phyloP scores from a whole-genome alignment of 116 monocot species.

The Phalaenopsis hybrid region DNA sequence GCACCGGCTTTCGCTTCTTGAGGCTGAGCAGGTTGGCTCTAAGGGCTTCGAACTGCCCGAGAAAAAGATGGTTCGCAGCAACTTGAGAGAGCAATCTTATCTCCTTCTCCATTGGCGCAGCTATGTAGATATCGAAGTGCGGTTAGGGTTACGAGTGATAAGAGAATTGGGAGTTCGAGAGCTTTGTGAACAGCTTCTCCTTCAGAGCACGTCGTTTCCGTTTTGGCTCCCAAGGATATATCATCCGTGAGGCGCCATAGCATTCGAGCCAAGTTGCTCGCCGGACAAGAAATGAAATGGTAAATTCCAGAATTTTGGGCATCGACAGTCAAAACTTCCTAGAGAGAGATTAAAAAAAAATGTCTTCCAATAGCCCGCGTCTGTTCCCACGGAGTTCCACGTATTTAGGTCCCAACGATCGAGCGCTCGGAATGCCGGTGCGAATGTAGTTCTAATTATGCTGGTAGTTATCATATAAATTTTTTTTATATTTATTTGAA shows the following conservation, averaged over 20 bases:
- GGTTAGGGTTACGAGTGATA: neutral
- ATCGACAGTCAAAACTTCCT: too few relatives aligned
- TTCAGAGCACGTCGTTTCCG: neutral
- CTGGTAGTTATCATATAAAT: too few relatives aligned
- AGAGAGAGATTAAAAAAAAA: too few relatives aligned
- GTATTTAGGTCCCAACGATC: too few relatives aligned
- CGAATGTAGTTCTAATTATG: too few relatives aligned
- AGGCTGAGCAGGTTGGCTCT: slow-evolving; percentile 72
- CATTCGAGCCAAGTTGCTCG: too few relatives aligned
- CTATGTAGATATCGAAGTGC: neutral
- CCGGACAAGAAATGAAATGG: too few relatives aligned
- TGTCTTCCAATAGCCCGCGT: too few relatives aligned
- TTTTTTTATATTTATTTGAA: too few relatives aligned
- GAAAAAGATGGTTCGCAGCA: slow-evolving; percentile 86
- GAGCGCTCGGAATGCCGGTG: too few relatives aligned
- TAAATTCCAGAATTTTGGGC: too few relatives aligned
- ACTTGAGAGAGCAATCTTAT: slow-evolving; percentile 60
- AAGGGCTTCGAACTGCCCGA: slow-evolving; percentile 84
- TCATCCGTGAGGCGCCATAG: neutral
- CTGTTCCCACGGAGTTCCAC: too few relatives aligned
- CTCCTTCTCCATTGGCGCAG: slow-evolving; percentile 40
- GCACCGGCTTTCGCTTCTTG: slow-evolving; percentile 47
- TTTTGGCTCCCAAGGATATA: neutral
- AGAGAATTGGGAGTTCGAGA: neutral
- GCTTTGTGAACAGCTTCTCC: neutral